Conservation (phyloP, 148 eudicot species). For the Nepenthes mirabilis region DNA sequence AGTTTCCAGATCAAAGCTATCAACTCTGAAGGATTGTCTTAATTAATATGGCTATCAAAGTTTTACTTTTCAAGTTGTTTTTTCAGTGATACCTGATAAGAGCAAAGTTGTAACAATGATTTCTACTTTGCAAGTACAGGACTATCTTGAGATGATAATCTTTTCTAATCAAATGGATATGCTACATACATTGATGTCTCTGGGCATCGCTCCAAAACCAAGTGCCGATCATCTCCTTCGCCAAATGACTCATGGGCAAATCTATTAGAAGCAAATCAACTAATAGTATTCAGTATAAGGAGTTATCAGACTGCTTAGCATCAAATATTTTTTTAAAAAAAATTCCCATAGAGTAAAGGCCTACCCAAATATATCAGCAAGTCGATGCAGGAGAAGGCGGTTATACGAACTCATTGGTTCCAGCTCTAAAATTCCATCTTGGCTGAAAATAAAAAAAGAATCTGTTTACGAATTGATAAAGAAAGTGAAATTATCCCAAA, state of each 20-base stretch:
- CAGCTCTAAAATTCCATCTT: slow-evolving; percentile 57
- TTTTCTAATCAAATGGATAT: not conserved
- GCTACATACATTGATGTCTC: slow-evolving; percentile 81
- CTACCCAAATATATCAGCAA: slow-evolving; percentile 96
- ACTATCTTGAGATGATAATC: too few species aligned
- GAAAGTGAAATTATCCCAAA: too few species aligned
- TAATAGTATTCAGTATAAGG: not conserved
- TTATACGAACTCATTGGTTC: slow-evolving; percentile 88
- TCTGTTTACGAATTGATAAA: not conserved
- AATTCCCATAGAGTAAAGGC: not conserved
- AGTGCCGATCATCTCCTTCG: slow-evolving; percentile 80
- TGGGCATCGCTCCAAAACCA: slow-evolving; percentile 64
- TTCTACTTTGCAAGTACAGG: too few species aligned
- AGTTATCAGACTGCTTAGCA: not conserved
- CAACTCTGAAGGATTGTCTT: too few species aligned
- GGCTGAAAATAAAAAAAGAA: slow-evolving; percentile 28
- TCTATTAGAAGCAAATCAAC: slow-evolving; percentile 24
- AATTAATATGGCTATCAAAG: too few species aligned
- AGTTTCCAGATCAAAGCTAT: too few species aligned
- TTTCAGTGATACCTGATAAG: too few species aligned
- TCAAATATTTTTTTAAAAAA: not conserved
- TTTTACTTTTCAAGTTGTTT: too few species aligned
- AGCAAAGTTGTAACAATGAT: too few species aligned
- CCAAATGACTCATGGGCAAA: slow-evolving; percentile 89
- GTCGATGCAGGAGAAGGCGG: slow-evolving; percentile 89